Percentiles rank a stretch among this genome's conserved stretches.
phyloP scores from a whole-genome alignment of 2,329 filamentous ascomycete genomes.

The Diaporthe velutina region DNA sequence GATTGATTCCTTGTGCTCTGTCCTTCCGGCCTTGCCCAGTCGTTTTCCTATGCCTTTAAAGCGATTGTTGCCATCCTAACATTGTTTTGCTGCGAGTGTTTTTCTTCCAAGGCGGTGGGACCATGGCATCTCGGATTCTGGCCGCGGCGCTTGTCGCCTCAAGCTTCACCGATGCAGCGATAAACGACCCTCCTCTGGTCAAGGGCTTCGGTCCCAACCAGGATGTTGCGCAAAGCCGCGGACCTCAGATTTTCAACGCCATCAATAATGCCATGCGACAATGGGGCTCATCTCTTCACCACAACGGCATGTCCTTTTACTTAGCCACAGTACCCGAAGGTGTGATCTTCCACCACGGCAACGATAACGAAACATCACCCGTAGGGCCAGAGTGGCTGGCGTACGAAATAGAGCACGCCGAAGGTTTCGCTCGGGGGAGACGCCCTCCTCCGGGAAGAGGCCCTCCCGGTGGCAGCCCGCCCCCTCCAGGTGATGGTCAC shows the following conservation, averaged over 20 bases:
- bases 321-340: slow-evolving; percentile 74
- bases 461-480: not conserved
- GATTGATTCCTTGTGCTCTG: not conserved
- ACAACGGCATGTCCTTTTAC: slow-evolving; percentile 83
- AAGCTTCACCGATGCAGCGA: slow-evolving; percentile 17
- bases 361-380: slow-evolving; percentile 57
- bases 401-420: slow-evolving; percentile 81
- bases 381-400: slow-evolving; percentile 77
- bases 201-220: slow-evolving; percentile 51
- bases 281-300: slow-evolving; percentile 79
- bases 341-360: slow-evolving; percentile 78
- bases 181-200: not conserved
- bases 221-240: slow-evolving; percentile 61
- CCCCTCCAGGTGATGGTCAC: slow-evolving; percentile 23
- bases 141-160: slow-evolving; percentile 32
- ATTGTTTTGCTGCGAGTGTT: not conserved
- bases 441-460: slow-evolving; percentile 19
- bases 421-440: slow-evolving; percentile 68
- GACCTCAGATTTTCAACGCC: slow-evolving; percentile 78
- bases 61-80: not conserved
- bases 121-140: slow-evolving; percentile 34
- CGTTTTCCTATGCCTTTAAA: not conserved
- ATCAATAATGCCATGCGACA: slow-evolving; percentile 80
- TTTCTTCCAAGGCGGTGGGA: not conserved
- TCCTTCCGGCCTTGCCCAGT: too few relatives aligned